A percentile compares a stretch with the other conserved stretches of the same genome.
Conservation (phyloP, 176 grass and related monocot species). For the Phoenix roebelenii region DNA sequence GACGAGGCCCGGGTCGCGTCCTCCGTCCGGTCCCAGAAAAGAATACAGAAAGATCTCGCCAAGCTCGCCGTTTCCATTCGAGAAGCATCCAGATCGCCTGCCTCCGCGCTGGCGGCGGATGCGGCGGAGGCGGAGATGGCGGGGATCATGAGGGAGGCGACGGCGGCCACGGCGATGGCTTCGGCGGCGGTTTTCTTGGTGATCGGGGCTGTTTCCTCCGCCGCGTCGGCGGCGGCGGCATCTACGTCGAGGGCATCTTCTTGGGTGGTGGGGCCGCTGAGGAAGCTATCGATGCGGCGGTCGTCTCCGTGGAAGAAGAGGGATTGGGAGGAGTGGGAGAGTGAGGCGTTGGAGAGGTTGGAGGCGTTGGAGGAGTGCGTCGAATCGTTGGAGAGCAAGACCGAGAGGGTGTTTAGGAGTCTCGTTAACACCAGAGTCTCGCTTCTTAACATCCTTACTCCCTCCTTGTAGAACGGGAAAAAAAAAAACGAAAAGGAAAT, state of each 20-base stretch:
- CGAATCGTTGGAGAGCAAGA: constrained; percentile 37
- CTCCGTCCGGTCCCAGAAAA: constrained; percentile 19
- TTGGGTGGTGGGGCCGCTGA: constrained; percentile 18
- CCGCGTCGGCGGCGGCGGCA: constrained; percentile 9
- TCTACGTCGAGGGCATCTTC: constrained; percentile 1
- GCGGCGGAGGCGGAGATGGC: constrained; percentile 25
- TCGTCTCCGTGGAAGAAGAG: constrained; percentile 22
- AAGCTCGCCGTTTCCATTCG: constrained; percentile 27
- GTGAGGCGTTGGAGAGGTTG: constrained; percentile 37
- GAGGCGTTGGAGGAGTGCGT: constrained; percentile 57
- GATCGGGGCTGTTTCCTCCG: constrained; percentile 29
- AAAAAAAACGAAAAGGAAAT: too few species aligned
- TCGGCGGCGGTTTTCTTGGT: constrained; percentile 34
- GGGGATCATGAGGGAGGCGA: background rate
- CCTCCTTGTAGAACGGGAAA: constrained; percentile 35
- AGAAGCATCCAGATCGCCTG: background rate
- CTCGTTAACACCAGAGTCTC: constrained; percentile 65
- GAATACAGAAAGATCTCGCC: constrained; percentile 29
- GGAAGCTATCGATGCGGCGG: constrained; percentile 23
- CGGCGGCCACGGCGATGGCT: constrained; percentile 25
- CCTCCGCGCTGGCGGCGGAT: background rate
- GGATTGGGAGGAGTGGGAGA: constrained; percentile 7
- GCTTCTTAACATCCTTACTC: constrained; percentile 63
- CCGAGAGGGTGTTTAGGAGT: constrained; percentile 62
- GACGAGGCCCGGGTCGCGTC: constrained; percentile 24